Percentiles rank a stretch among this genome's conserved stretches.
Evolutionary conservation across 192 early-diverging fungal genomes (phyloP).

Genomic region (Backusella westeae): DNA sequence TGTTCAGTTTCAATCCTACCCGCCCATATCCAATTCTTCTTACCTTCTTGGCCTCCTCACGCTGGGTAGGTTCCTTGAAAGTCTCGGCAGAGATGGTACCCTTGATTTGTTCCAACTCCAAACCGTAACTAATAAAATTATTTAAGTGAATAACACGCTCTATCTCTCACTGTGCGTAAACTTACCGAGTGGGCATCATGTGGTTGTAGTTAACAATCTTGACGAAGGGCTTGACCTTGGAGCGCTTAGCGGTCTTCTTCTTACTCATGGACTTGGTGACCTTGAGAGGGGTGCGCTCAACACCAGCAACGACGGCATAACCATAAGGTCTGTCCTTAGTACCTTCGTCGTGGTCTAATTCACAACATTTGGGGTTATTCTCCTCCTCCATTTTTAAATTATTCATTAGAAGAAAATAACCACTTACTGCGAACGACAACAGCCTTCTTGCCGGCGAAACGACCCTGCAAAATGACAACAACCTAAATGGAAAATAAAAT

Average conservation of each 20-base stretch:
- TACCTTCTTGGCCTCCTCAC: slow-evolving; percentile 82
- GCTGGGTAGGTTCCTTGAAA: slow-evolving; percentile 95
- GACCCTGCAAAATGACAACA: slow-evolving; percentile 96
- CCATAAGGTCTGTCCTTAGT: slow-evolving; percentile 95
- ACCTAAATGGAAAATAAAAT: slow-evolving; percentile 58
- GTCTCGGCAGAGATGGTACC: slow-evolving; percentile 78
- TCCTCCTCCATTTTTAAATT: slow-evolving; percentile 33
- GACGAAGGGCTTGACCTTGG: slow-evolving; percentile 98
- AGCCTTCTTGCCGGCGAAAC: slow-evolving; percentile 99
- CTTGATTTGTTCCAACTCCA: slow-evolving; percentile 95
- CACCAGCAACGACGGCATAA: slow-evolving; percentile 97
- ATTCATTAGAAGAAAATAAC: slow-evolving; percentile 31
- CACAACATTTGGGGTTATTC: slow-evolving; percentile 17
- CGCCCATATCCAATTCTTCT: neutral
- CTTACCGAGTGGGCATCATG: slow-evolving; percentile 96
- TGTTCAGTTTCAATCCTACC: neutral
- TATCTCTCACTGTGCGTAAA: too few species aligned
- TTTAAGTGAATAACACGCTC: neutral
- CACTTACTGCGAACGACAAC: slow-evolving; percentile 88
- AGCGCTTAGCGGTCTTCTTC: slow-evolving; percentile 95
- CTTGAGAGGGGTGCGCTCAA: slow-evolving; percentile 97
- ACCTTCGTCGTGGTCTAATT: slow-evolving; percentile 87
- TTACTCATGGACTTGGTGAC: slow-evolving; percentile 94
- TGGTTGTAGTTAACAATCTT: slow-evolving; percentile 99
- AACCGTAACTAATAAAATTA: slow-evolving; percentile 68